Evolutionary conservation across 805 yeast species (phyloP), one percentile per base, ranked within the genome.

Genomic region (Metahyphopichia silvanorum): DNA sequence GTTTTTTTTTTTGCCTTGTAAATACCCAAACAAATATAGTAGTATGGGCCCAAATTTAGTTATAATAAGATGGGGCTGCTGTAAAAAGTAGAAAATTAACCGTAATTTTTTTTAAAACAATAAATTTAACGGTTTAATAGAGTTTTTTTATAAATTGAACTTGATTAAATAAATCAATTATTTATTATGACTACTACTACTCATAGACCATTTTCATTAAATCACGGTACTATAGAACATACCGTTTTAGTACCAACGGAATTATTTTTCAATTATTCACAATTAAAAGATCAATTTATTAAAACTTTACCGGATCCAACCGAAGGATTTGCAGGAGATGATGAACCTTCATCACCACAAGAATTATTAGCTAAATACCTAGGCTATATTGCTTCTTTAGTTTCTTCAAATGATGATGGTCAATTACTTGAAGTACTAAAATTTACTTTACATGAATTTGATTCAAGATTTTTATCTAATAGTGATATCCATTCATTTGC

Each of bases 401-500:
- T 67, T 23, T 70, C 64, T 40, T 68, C 71, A 16, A 47, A 51
- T 25, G 45, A 59, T n/a, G 60, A 69, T 20, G 79, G 76, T 30
- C 81, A 76, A 44, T 80, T 77, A 49, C 77, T 73, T 46, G 86
- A 81, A 47, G 83, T 89, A 12, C 76, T 88, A 42, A 66, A 74
- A 27, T 71, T 82, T 37, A 76, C 86, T 25, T 63, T 91, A 43
- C 68, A 73, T 33, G 99, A 93, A 63, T 93, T 93, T 55, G 94
- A 89, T 63, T 69, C 82, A 35, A 73, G 86, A 46, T 89, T 79
- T 64, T 68, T 88, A 43, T 45, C 56, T 26, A 42, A 48, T 30
- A 67, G 66, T 40, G 97, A 91, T 54, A 87, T 93, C 47, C 98
- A 93, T 60, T 74, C 93, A 5, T 76, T 89, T 39, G 97, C 96